Percentiles rank a stretch among this genome's conserved stretches.
Evolutionary conservation across 495 filamentous ascomycete species (phyloP).

Genomic region (Penicilliopsis zonata): DNA sequence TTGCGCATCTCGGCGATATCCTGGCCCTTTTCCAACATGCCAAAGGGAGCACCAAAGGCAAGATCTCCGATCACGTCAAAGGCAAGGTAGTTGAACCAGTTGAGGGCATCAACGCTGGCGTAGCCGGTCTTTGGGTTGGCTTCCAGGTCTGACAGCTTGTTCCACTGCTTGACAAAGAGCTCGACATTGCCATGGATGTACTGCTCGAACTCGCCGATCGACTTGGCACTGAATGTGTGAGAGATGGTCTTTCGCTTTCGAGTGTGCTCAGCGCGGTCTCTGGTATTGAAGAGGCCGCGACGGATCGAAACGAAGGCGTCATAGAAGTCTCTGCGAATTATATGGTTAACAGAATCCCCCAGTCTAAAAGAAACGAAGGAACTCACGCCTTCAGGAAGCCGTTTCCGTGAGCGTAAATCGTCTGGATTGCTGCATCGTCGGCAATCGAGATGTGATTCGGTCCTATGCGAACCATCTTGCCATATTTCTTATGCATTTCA

Average conservation of each 20-base stretch:
- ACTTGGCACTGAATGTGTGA: constrained; percentile 79
- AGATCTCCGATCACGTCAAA: constrained; percentile 79
- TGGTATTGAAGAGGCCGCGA: constrained; percentile 83
- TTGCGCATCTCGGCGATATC: constrained; percentile 52
- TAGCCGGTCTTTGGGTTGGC: constrained; percentile 36
- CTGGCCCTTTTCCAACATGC: constrained; percentile 38
- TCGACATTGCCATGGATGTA: constrained; percentile 78
- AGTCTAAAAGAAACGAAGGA: not conserved
- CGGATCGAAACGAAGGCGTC: constrained; percentile 84
- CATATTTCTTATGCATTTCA: constrained; percentile 58
- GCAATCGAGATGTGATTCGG: constrained; percentile 49
- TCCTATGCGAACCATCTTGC: constrained; percentile 46
- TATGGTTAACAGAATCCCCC: no score
- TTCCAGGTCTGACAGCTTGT: constrained; percentile 35
- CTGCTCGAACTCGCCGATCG: constrained; percentile 74
- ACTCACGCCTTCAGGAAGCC: constrained; percentile 62
- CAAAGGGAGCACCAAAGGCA: constrained; percentile 42
- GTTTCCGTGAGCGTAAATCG: constrained; percentile 55
- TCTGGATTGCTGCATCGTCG: constrained; percentile 42
- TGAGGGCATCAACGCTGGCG: constrained; percentile 59
- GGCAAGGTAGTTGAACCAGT: constrained; percentile 92
- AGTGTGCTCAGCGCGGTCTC: constrained; percentile 70
- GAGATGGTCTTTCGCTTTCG: constrained; percentile 84
- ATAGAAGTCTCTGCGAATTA: constrained; percentile 67
- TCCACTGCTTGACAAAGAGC: constrained; percentile 63